phyloP scores from a whole-genome alignment of 352 stramenopile species.

The Pythium sukuiense region DNA sequence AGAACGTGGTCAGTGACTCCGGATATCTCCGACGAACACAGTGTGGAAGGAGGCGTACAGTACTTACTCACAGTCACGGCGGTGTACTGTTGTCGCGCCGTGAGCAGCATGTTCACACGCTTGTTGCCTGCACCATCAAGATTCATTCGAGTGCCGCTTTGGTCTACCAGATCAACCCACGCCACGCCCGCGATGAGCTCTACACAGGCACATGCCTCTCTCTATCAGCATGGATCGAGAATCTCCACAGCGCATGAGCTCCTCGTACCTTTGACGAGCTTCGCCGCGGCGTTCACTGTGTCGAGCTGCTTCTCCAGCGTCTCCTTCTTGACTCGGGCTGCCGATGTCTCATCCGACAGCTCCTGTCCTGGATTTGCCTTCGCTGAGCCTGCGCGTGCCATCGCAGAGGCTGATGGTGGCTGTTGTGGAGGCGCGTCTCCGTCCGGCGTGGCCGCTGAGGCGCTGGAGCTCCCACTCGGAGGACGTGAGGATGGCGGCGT shows the following conservation, averaged over 20 bases:
- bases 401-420: not conserved
- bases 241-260: not conserved
- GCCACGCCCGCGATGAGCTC: conserved; percentile 42
- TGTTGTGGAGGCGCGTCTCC: not conserved
- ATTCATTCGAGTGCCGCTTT: conserved; percentile 41
- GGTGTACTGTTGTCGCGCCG: conserved; percentile 44
- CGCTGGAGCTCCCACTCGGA: conserved; percentile 6
- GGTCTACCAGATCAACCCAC: conserved; percentile 55
- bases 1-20: not conserved
- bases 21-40: too few relatives aligned
- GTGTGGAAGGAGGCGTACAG: too few relatives aligned
- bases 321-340: conserved; percentile 37
- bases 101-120: conserved; percentile 44
- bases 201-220: conserved; percentile 20
- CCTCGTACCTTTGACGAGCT: conserved; percentile 47
- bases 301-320: conserved; percentile 51
- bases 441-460: not conserved
- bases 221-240: not conserved
- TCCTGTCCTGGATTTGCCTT: not conserved
- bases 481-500: conserved; percentile 8
- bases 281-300: conserved; percentile 44
- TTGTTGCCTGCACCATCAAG: conserved; percentile 44
- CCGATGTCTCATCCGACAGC: conserved; percentile 27
- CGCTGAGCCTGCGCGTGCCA: not conserved
- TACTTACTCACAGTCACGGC: conserved; percentile 58